Percentiles rank a stretch among this genome's conserved stretches.
Evolutionary conservation across 352 stramenopile species (phyloP).

Genomic region (Globisporangium polare): DNA sequence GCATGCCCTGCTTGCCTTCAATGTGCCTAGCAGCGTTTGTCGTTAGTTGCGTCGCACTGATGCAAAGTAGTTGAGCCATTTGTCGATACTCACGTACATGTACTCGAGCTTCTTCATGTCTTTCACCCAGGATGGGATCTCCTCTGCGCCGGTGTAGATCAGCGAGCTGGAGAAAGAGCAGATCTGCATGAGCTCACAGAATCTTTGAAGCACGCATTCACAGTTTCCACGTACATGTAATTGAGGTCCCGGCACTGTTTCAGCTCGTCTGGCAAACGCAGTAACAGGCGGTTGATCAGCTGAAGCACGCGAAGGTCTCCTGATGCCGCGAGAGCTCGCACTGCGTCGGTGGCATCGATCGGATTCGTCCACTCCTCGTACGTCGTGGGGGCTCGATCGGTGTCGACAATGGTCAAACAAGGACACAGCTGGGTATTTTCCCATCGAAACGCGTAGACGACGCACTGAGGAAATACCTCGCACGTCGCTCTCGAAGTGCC

Average conservation of each 20-base stretch:
- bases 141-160: slow-evolving; percentile 25
- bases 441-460: slow-evolving; percentile 26
- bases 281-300: slow-evolving; percentile 29
- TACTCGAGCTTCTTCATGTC: slow-evolving; percentile 31
- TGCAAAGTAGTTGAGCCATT: background rate
- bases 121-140: slow-evolving; percentile 27
- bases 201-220: background rate
- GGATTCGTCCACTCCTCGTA: slow-evolving; percentile 34
- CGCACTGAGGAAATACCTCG: slow-evolving; percentile 18
- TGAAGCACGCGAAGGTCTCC: slow-evolving; percentile 30
- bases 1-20: slow-evolving; percentile 26
- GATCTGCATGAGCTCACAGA: background rate
- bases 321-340: slow-evolving; percentile 18
- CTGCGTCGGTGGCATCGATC: slow-evolving; percentile 19
- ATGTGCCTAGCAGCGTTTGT: slow-evolving; percentile 28
- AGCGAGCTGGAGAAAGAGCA: slow-evolving; percentile 16
- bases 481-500: slow-evolving; percentile 15
- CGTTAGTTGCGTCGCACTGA: background rate
- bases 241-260: slow-evolving; percentile 25
- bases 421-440: slow-evolving; percentile 17
- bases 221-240: slow-evolving; percentile 28
- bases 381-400: slow-evolving; percentile 22
- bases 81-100: slow-evolving; percentile 24
- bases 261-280: slow-evolving; percentile 24
- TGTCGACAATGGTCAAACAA: slow-evolving; percentile 30